phyloP scores from a whole-genome alignment of 495 filamentous ascomycete species.

The Oidiodendron maius region DNA sequence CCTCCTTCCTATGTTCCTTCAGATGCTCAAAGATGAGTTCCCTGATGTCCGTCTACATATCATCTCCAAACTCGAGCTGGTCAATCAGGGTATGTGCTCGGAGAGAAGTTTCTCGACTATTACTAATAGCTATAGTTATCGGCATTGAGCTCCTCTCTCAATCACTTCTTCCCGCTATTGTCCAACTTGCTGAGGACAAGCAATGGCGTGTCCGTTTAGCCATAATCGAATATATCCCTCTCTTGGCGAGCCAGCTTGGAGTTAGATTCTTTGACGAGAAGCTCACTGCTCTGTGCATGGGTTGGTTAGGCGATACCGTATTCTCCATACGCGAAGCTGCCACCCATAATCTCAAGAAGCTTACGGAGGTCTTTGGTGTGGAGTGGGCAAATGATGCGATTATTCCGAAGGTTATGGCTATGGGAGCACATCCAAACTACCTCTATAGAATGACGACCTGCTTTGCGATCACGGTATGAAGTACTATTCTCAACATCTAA shows the following conservation, averaged over 20 bases:
- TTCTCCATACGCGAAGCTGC: slow-evolving; percentile 97
- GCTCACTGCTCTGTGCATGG: slow-evolving; percentile 92
- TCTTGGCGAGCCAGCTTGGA: slow-evolving; percentile 90
- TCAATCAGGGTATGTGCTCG: slow-evolving; percentile 74
- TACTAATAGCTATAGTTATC: slow-evolving; percentile 58
- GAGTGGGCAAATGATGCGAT: slow-evolving; percentile 97
- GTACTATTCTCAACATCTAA: neutral
- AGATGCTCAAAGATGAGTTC: slow-evolving; percentile 99
- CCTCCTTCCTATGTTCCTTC: slow-evolving; percentile 96
- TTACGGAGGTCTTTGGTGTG: slow-evolving; percentile 97
- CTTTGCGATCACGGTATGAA: slow-evolving; percentile 90
- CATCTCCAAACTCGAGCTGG: slow-evolving; percentile 94
- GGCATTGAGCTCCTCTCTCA: slow-evolving; percentile 96
- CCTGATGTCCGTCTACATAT: slow-evolving; percentile 97
- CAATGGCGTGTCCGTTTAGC: slow-evolving; percentile 97
- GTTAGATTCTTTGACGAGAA: slow-evolving; percentile 99
- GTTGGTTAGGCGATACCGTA: slow-evolving; percentile 97
- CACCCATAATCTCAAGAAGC: slow-evolving; percentile 93
- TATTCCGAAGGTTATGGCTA: slow-evolving; percentile 95
- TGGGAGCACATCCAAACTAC: slow-evolving; percentile 97
- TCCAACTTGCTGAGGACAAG: slow-evolving; percentile 96
- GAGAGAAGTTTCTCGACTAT: neutral
- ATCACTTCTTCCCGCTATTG: slow-evolving; percentile 95
- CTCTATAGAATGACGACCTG: slow-evolving; percentile 99
- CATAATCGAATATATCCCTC: slow-evolving; percentile 98